phyloP scores from a whole-genome alignment of 2,329 filamentous ascomycete genomes.

The Diplodia mutila region DNA sequence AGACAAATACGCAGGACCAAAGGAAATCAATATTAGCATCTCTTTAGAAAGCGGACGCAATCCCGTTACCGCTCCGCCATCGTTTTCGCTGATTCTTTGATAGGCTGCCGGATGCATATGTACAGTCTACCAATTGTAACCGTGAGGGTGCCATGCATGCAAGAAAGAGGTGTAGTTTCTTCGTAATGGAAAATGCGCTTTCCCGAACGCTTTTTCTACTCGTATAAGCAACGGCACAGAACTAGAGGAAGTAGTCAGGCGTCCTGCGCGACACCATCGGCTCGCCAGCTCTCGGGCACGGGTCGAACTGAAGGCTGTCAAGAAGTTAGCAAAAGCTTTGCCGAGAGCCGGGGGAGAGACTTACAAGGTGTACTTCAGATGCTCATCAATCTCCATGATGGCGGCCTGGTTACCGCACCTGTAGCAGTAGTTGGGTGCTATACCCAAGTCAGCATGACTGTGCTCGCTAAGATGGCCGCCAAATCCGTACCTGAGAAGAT shows the following conservation, averaged over 20 bases:
- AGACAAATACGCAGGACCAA: not conserved
- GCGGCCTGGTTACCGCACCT: conserved; percentile 98
- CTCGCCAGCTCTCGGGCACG: conserved; percentile 94
- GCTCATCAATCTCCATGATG: conserved; percentile 99
- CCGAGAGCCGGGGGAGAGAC: conserved; percentile 45
- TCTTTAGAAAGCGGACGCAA: conserved; percentile 13
- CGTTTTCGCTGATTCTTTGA: conserved; percentile 23
- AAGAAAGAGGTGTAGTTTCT: conserved; percentile 16
- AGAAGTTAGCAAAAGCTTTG: not conserved
- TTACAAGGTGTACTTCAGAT: conserved; percentile 99
- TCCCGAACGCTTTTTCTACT: conserved; percentile 19
- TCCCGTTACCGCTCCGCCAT: conserved; percentile 16
- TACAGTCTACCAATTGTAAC: conserved; percentile 30
- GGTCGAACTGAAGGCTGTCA: conserved; percentile 93
- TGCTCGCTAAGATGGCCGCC: not conserved
- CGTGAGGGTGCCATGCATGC: conserved; percentile 19
- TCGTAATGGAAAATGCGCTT: conserved; percentile 21
- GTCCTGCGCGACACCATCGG: conserved; percentile 96
- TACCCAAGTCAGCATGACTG: conserved; percentile 36
- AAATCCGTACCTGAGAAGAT: conserved; percentile 76
- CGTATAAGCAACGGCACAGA: conserved; percentile 18
- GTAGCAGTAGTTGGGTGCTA: conserved; percentile 81
- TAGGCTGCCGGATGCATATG: conserved; percentile 30
- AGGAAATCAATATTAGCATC: conserved; percentile 19
- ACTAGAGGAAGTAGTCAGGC: conserved; percentile 96